These are phyloP conservation scores for Vitis hybrid DNA, from an alignment of 177 flowering plant species.

Conservation along the genomic window DNA sequence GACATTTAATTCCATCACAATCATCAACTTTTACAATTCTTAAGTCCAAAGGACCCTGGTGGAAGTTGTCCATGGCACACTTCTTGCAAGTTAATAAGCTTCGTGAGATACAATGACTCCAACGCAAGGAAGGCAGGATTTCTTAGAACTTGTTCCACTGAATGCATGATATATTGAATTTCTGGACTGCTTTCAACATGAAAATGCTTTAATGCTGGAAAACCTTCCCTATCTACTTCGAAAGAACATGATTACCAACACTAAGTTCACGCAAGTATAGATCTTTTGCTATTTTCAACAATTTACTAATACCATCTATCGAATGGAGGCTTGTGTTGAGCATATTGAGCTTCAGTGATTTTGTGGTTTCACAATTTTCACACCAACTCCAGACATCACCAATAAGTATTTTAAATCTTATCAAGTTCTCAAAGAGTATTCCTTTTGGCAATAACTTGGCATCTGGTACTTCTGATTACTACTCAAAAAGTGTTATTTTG, in stretches of 20 bases:
- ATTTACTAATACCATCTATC: neutral
- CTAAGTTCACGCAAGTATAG: neutral
- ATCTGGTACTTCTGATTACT: neutral
- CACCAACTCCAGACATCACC: conserved; percentile 12
- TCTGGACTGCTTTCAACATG: neutral
- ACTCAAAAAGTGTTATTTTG: too few relatives aligned
- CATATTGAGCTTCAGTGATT: conserved; percentile 8
- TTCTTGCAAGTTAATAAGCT: conserved; percentile 6
- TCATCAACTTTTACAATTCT: too few relatives aligned
- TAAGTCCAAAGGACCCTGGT: too few relatives aligned
- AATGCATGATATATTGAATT: neutral
- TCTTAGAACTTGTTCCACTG: neutral
- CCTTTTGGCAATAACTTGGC: neutral
- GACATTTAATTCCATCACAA: conserved; percentile 1
- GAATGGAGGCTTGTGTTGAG: neutral
- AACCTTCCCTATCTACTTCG: conserved; percentile 7
- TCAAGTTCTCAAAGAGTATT: neutral
- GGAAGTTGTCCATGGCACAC: conserved; percentile 1
- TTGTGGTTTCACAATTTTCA: neutral
- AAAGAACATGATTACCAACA: neutral
- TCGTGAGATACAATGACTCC: conserved; percentile 3
- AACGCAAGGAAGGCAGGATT: neutral
- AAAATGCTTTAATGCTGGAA: conserved; percentile 12
- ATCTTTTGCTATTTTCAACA: conserved; percentile 10
- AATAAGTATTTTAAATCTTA: conserved; percentile 10